Base-by-base conservation (phyloP, 768 basidiomycete genomes). In the Harrya chromipes region DNA sequence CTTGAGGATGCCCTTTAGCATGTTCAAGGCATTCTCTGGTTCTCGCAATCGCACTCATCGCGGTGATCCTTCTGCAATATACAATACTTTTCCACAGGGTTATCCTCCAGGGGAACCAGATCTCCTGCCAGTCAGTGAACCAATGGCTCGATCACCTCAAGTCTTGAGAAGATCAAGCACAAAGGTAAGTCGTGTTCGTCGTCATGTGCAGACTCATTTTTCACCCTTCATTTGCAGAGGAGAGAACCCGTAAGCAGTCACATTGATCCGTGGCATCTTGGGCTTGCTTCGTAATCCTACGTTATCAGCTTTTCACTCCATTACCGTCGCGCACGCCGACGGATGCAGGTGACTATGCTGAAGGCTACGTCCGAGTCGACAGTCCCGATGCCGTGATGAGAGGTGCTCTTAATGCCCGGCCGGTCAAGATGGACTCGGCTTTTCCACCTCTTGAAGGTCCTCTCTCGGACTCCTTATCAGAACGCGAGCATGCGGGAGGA, bases 1-100 rank as follows among this genome's bases (percentile, higher is more conserved):
- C 53, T 49, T 46, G 60, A 66, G 64, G 48, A 68, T 68, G 66
- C 66, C 66, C 53, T 70, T 68, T 52, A 70, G 68, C 54, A 68
- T 68, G 68, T 68, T 68, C 57, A 68, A 68, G 56, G 66, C 62
- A 56, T 64, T 68, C 41, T 53, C 64, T 49, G 57, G 68, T 53
- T 67, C 64, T 47, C 66, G 66, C 63, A 70, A 54, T 55, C 66
- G 66, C 33, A 26, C 40, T 21, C 56, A 64, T 40, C 66, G 57
- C 39, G 61, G 52, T 20, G 66, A 66, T 54, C 44, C 58, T 24
- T 33, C 33, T 9, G 35, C 50, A 37, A 50, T 58, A 40, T 68
- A 64, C 17, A 19, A 47, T 5, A 60, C 62, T 36, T 66, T 59
- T 57, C 62, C 58, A 39, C 64, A 62, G 17, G 68, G 58, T 11